Conservation (phyloP, 2,329 filamentous ascomycete genomes). For the Hyphodiscus sp. region DNA sequence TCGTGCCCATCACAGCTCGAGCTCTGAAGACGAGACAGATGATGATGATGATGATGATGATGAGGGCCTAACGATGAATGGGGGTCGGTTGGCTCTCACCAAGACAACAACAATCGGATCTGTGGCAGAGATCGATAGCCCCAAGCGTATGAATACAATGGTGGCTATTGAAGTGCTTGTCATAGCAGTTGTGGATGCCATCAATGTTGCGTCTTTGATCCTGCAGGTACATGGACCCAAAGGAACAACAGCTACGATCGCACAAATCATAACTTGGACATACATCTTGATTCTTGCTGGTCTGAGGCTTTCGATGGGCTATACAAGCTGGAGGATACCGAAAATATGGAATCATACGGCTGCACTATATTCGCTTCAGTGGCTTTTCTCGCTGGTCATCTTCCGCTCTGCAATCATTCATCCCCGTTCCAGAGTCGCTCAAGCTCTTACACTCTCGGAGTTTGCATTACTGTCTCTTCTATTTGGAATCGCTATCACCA, state of each 20-base stretch:
- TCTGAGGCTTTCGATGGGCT: slow-evolving; percentile 62
- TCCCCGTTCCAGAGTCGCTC: slow-evolving; percentile 55
- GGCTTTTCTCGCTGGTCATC: slow-evolving; percentile 67
- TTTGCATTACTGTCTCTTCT: slow-evolving; percentile 72
- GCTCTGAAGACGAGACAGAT: slow-evolving; percentile 46
- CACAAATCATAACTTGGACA: slow-evolving; percentile 67
- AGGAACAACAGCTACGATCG: slow-evolving; percentile 54
- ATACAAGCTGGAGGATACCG: slow-evolving; percentile 59
- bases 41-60: slow-evolving; percentile 57
- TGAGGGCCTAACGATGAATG: slow-evolving; percentile 47
- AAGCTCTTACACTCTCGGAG: slow-evolving; percentile 62
- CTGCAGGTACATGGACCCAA: slow-evolving; percentile 52
- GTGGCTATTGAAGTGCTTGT: slow-evolving; percentile 70
- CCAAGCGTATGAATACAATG: slow-evolving; percentile 63
- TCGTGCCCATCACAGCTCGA: slow-evolving; percentile 29
- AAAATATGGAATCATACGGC: slow-evolving; percentile 91
- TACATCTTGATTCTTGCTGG: slow-evolving; percentile 72
- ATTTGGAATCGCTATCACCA: slow-evolving; percentile 68
- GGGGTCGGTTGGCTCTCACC: slow-evolving; percentile 49
- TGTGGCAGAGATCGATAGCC: slow-evolving; percentile 67
- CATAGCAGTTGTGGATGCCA: slow-evolving; percentile 61
- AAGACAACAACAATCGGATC: slow-evolving; percentile 58
- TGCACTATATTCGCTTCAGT: slow-evolving; percentile 73
- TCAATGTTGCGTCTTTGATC: slow-evolving; percentile 60
- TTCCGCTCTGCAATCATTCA: slow-evolving; percentile 85